phyloP scores from a whole-genome alignment of 805 yeast genomes.

The Candida namnaoensis region DNA sequence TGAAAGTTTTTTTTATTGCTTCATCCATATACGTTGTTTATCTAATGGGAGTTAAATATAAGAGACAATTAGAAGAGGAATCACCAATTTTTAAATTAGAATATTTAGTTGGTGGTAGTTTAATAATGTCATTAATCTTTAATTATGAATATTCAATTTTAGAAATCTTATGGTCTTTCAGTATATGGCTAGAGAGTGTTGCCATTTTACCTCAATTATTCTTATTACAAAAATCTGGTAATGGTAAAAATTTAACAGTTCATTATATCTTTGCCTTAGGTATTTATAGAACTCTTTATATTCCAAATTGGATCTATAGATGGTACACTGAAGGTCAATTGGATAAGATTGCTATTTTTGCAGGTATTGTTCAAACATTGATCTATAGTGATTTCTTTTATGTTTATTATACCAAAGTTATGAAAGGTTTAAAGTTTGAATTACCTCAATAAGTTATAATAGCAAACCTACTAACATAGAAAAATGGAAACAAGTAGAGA shows the following conservation, averaged over 20 bases:
- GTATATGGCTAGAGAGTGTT: constrained; percentile 86
- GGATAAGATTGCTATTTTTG: constrained; percentile 62
- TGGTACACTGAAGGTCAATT: constrained; percentile 51
- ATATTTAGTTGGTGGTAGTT: constrained; percentile 60
- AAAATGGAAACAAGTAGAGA: too few relatives aligned
- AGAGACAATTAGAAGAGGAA: constrained; percentile 40
- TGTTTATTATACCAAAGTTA: constrained; percentile 74
- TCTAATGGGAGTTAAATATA: constrained; percentile 55
- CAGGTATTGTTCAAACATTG: constrained; percentile 82
- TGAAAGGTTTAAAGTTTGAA: constrained; percentile 70
- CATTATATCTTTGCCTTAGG: constrained; percentile 96
- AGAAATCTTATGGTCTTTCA: constrained; percentile 80
- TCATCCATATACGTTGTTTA: constrained; percentile 71
- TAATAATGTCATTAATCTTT: constrained; percentile 51
- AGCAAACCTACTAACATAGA: too few relatives aligned
- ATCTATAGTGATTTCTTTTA: constrained; percentile 94
- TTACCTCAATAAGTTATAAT: constrained; percentile 38
- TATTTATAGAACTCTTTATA: constrained; percentile 76
- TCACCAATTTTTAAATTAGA: constrained; percentile 70
- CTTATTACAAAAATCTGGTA: constrained; percentile 72
- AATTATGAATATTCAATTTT: constrained; percentile 51
- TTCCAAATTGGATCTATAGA: constrained; percentile 94
- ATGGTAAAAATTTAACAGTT: constrained; percentile 76
- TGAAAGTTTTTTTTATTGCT: constrained; percentile 76
- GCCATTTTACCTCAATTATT: constrained; percentile 91